These are phyloP conservation scores for Psilocybe azurescens DNA, from an alignment of 768 basidiomycete species.

Conservation along the genomic window DNA sequence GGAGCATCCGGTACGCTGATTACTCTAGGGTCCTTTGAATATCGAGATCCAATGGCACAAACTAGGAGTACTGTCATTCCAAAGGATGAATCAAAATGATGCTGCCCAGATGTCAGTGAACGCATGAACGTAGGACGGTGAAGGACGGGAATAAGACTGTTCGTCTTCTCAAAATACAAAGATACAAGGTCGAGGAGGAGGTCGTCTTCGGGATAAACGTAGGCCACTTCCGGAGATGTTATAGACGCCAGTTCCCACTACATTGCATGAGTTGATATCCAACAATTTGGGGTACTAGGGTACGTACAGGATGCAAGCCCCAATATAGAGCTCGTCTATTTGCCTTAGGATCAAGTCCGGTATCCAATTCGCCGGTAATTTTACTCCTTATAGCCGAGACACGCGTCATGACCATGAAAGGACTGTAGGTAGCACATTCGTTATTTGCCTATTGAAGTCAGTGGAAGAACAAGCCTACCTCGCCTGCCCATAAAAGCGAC, in stretches of 20 bases:
- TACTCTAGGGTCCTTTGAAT: constrained; percentile 62
- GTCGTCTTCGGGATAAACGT: constrained; percentile 52
- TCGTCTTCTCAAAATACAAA: constrained; percentile 64
- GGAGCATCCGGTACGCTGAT: constrained; percentile 40
- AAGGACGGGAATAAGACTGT: constrained; percentile 66
- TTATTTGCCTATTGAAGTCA: too few relatives aligned
- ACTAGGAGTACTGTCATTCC: constrained; percentile 66
- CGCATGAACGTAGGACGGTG: constrained; percentile 74
- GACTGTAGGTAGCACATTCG: background rate
- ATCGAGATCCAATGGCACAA: constrained; percentile 71
- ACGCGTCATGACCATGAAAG: background rate
- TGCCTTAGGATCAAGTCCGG: background rate
- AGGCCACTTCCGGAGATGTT: constrained; percentile 30
- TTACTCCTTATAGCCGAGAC: background rate
- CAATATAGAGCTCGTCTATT: constrained; percentile 25
- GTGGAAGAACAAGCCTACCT: background rate
- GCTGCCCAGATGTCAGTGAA: constrained; percentile 49
- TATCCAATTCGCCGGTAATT: background rate
- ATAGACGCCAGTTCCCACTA: constrained; percentile 43
- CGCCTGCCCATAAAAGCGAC: background rate
- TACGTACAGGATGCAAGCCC: constrained; percentile 37
- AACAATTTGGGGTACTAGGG: background rate
- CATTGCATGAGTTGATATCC: background rate
- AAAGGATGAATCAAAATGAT: constrained; percentile 57
- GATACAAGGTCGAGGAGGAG: constrained; percentile 59